A percentile compares a stretch with the other conserved stretches of the same genome.
Conservation (phyloP, 768 basidiomycete genomes). For the Filobasidium wieringae region DNA sequence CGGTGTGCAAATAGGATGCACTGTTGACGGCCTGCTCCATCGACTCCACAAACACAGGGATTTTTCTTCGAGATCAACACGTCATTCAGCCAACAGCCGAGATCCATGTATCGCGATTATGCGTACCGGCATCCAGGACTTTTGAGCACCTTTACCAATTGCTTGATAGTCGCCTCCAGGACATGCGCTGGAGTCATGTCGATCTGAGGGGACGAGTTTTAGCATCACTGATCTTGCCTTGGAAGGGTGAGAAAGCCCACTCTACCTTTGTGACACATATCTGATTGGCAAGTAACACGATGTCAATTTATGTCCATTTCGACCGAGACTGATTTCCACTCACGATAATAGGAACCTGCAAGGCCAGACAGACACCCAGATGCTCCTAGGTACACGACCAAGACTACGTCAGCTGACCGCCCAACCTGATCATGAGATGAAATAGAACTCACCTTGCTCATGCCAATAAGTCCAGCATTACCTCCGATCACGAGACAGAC, state of each 20-base stretch:
- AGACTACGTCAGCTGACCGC: not conserved
- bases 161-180: slow-evolving; percentile 78
- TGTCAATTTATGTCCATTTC: not conserved
- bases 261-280: slow-evolving; percentile 15
- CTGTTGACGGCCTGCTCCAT: slow-evolving; percentile 60
- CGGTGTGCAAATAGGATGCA: slow-evolving; percentile 22
- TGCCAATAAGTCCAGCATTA: slow-evolving; percentile 55
- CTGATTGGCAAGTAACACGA: not conserved
- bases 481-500: slow-evolving; percentile 85
- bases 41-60: slow-evolving; percentile 52
- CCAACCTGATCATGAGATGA: not conserved
- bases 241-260: not conserved
- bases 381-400: slow-evolving; percentile 92
- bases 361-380: slow-evolving; percentile 80
- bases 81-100: not conserved
- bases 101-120: not conserved
- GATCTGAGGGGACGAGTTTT: slow-evolving; percentile 46
- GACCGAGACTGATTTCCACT: not conserved
- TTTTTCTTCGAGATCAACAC: slow-evolving; percentile 21
- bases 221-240: not conserved
- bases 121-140: slow-evolving; percentile 81
- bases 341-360: slow-evolving; percentile 74
- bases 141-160: slow-evolving; percentile 80
- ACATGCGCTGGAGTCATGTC: slow-evolving; percentile 96
- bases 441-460: slow-evolving; percentile 30